These are phyloP conservation scores for Cryptococcus sp. DNA, from an alignment of 1,284 basidiomycete species.

Conservation along the genomic window DNA sequence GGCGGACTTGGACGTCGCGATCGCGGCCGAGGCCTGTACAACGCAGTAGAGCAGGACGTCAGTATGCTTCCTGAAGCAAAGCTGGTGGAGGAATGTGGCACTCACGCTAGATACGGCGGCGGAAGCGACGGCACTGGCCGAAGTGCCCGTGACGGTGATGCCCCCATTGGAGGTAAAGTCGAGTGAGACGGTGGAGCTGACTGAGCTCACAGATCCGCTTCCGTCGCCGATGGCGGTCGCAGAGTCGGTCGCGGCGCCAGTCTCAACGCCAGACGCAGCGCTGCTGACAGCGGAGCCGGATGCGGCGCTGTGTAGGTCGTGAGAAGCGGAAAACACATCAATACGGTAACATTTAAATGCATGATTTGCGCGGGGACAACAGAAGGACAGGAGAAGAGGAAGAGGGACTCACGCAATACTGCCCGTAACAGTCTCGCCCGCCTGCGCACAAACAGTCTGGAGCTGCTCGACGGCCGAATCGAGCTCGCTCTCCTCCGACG, in stretches of 20 bases:
- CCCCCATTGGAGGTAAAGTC: slow-evolving; percentile 7
- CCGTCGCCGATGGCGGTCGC: slow-evolving; percentile 3
- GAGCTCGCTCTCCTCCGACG: slow-evolving; percentile 18
- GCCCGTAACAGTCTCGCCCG: slow-evolving; percentile 28
- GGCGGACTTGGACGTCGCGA: slow-evolving; percentile 6
- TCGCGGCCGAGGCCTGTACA: background rate
- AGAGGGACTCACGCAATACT: slow-evolving; percentile 15
- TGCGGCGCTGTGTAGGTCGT: background rate
- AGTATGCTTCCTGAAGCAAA: slow-evolving; percentile 7
- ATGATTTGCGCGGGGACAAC: background rate
- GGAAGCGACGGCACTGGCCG: slow-evolving; percentile 9
- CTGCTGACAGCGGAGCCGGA: background rate
- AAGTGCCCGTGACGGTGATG: slow-evolving; percentile 9
- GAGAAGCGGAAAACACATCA: background rate
- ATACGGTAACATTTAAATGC: background rate
- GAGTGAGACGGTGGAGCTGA: background rate
- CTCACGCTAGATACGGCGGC: slow-evolving; percentile 2
- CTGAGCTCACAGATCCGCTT: background rate
- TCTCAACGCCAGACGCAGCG: background rate
- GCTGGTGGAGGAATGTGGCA: slow-evolving; percentile 4
- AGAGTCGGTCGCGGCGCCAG: slow-evolving; percentile 5
- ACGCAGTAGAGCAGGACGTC: background rate
- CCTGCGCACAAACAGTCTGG: slow-evolving; percentile 21
- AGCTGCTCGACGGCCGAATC: slow-evolving; percentile 26
- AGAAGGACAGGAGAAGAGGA: background rate